A percentile compares a stretch with the other conserved stretches of the same genome.
phyloP scores from a whole-genome alignment of 495 filamentous ascomycete species.

The Penicillium odoratum region DNA sequence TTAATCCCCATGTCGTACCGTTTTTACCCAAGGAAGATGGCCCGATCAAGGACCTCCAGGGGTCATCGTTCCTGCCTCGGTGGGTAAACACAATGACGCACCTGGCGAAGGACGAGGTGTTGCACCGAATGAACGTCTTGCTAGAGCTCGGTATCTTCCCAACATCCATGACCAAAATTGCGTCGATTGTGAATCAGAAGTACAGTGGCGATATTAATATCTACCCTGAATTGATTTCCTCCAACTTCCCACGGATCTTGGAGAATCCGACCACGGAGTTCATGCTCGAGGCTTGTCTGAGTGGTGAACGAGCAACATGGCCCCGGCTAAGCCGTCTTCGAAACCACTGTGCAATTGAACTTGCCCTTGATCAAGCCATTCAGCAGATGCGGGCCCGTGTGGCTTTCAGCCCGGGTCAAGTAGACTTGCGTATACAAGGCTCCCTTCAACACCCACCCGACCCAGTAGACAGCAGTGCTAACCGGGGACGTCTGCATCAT shows the following conservation, averaged over 20 bases:
- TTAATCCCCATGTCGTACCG: conserved; percentile 91
- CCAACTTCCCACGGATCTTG: conserved; percentile 73
- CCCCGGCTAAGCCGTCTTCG: conserved; percentile 78
- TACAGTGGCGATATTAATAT: conserved; percentile 98
- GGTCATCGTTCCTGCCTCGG: conserved; percentile 40
- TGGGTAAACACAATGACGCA: conserved; percentile 71
- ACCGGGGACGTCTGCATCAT: conserved; percentile 23
- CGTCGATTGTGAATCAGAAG: conserved; percentile 81
- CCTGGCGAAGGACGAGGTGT: conserved; percentile 75
- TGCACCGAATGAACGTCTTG: conserved; percentile 79
- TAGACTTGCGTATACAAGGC: conserved; percentile 48
- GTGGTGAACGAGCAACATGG: conserved; percentile 87
- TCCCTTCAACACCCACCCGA: conserved; percentile 18
- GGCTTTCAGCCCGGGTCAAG: conserved; percentile 74
- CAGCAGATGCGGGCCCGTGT: conserved; percentile 72
- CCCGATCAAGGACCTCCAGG: conserved; percentile 36
- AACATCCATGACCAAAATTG: conserved; percentile 73
- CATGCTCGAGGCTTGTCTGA: conserved; percentile 72
- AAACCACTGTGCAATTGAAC: conserved; percentile 82
- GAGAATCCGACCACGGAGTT: conserved; percentile 90
- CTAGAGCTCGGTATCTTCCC: conserved; percentile 83
- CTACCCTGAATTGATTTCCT: conserved; percentile 72
- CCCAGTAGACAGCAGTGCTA: conserved; percentile 24
- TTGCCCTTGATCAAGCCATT: conserved; percentile 82
- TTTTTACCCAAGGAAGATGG: conserved; percentile 76